Evolutionary conservation across 805 yeast species (phyloP), one percentile per base, ranked within the genome.

Genomic region (Komagataella kurtzmanii): DNA sequence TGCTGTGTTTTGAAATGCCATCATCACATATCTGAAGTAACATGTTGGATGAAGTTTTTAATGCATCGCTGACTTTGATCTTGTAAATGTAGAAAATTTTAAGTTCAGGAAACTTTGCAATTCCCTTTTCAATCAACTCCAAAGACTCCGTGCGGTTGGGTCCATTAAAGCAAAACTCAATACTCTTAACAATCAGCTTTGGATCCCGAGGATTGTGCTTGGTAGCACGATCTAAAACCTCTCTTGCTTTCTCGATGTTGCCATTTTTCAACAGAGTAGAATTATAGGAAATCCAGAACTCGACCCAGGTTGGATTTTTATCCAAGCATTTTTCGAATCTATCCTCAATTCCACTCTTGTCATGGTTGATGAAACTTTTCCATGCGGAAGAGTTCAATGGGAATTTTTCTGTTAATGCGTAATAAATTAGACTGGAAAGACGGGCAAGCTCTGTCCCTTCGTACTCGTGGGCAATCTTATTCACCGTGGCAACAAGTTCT

Each of bases 101-200:
- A 53, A 73, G 70, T 1, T 64, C 62, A 0, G 85, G 83, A 54
- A 70, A 82, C n/a, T 52, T 53, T 0, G 52, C 57, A 1, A 85
- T 51, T 0, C 82, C 90, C 17, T 67, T 63, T 14, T 76, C 69
- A 17, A 73, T 65, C 1, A 76, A 53, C 2, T 55, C 51, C 21
- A 74, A 50, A 0, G 85, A 82, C 3, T 55, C 59, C 0, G n/a
- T 8, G 10, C 14, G 40, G 40, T 30, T 2, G 3, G n/a, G 40
- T 8, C 40, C 40, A 30, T 10, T 30, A 5, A 30, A 30, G 14
- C 14, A 30, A 5, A 30, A 30, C 40, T 30, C 40, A 10, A 30
- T 8, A 30, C 40, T 30, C 5, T 30, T 30, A 6, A 10, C 10
- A 30, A 30, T 10, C 40, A 30, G 5, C 6, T 30, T 5, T 30